phyloP scores from a whole-genome alignment of 305 asterid genomes.

The Fraxinus velutina region DNA sequence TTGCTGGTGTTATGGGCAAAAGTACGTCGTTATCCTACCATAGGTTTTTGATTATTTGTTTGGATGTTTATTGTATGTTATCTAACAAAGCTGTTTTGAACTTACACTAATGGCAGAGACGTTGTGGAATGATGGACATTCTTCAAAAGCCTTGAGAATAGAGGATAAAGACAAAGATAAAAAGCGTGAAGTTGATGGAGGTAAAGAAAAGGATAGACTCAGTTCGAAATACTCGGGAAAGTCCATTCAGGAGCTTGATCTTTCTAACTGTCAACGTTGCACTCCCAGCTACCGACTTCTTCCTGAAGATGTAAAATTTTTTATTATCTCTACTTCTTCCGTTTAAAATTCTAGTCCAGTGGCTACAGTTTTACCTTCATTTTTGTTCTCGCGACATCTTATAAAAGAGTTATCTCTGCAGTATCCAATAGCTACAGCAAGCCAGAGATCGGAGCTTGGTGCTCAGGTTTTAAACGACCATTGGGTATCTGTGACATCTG shows the following conservation, averaged over 20 bases:
- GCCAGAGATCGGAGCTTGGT: slow-evolving; percentile 92
- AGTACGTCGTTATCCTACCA: slow-evolving; percentile 51
- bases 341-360: not conserved
- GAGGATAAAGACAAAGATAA: slow-evolving; percentile 82
- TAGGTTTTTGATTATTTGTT: slow-evolving; percentile 6
- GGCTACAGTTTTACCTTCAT: not conserved
- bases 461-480: slow-evolving; percentile 80
- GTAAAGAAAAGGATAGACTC: slow-evolving; percentile 75
- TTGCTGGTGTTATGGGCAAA: slow-evolving; percentile 92
- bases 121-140: slow-evolving; percentile 77
- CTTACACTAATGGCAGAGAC: slow-evolving; percentile 51
- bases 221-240: slow-evolving; percentile 86
- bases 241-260: slow-evolving; percentile 98
- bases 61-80: slow-evolving; percentile 16
- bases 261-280: slow-evolving; percentile 78
- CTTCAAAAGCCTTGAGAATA: slow-evolving; percentile 58
- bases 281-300: slow-evolving; percentile 97
- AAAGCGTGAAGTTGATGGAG: slow-evolving; percentile 72
- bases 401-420: slow-evolving; percentile 36
- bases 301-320: slow-evolving; percentile 79
- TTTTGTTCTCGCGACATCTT: not conserved
- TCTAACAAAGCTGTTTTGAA: slow-evolving; percentile 26
- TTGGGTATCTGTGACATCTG: slow-evolving; percentile 99
- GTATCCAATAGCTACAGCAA: slow-evolving; percentile 85
- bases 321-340: not conserved